Base-by-base conservation (phyloP, 1,284 basidiomycete species). In the Microbotryomycetes sp. region DNA sequence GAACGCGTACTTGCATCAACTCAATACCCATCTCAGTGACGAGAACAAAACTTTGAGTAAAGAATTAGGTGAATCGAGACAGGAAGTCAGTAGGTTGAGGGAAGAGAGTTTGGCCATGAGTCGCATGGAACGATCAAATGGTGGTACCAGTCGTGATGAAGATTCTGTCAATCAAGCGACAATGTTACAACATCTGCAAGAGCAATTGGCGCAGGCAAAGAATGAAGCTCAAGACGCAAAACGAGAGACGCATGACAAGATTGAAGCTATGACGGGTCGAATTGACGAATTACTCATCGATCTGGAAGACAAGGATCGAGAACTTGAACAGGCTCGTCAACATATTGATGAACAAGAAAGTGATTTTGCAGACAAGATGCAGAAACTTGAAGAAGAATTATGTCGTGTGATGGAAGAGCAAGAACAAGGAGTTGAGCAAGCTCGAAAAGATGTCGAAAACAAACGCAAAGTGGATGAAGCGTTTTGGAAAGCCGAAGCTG, bases 11-110 rank as follows among this genome's bases (percentile, higher is more conserved):
- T 73, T 92, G 70, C 86, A 91, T 74, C 84, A 86, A 14, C 77
- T 92, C 59, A 92, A 92, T 74, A 78, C 84, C 50, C 80, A 85
- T 54, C 74, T 92, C 58, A 85, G 88, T 65, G 86, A 89, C 73
- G 89, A 92, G 77, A 92, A 91, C 71, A 81, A 87, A 73, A 76
- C 73, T 15, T 78, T 90, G 57, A 86, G 88, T 74, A 71, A 73
- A 65, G 83, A 81, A 63, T 69, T 83, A 4, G 77, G 77, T 51
- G 78, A 77, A 42, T 12, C 12, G 9, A 9, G 36, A 42, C 36
- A 42, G 19, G 66, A 66, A 48, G 23, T 67, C 16, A 51, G 32
- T 0, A 52, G 55, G 5, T 25, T 60, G 5, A 54, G 64, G 28
- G 60, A 64, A 5, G 58, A 66, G 32, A 32, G 63, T 46, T 30